phyloP scores from a whole-genome alignment of 139 green algal species.

The Asterochloris sp. region DNA sequence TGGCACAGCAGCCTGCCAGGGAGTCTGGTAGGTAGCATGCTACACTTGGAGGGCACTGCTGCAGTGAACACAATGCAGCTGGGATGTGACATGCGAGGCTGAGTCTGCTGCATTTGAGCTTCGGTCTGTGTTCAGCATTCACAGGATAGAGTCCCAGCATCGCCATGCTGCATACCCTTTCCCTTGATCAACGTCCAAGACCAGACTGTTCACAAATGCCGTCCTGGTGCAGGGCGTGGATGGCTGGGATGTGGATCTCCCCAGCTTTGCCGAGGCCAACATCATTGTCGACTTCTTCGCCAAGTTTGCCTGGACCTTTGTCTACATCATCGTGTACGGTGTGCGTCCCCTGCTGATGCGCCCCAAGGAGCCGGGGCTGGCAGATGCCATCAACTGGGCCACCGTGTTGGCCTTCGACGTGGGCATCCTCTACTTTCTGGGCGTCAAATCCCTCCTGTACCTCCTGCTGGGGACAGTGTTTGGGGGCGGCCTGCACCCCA shows the following conservation, averaged over 20 bases:
- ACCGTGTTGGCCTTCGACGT: slow-evolving; percentile 43
- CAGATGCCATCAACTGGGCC: slow-evolving; percentile 48
- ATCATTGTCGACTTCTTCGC: slow-evolving; percentile 23
- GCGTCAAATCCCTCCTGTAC: slow-evolving; percentile 55
- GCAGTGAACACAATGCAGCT: too few species aligned
- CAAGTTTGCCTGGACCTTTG: slow-evolving; percentile 42
- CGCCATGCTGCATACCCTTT: too few species aligned
- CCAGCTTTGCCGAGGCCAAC: slow-evolving; percentile 42
- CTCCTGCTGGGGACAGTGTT: slow-evolving; percentile 48
- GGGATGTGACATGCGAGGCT: too few species aligned
- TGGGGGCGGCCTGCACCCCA: slow-evolving; percentile 61
- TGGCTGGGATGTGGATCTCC: slow-evolving; percentile 62
- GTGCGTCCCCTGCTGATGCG: slow-evolving; percentile 56
- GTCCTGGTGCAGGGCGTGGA: slow-evolving; percentile 46
- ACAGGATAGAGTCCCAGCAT: too few species aligned
- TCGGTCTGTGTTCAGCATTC: too few species aligned
- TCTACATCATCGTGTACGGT: slow-evolving; percentile 67
- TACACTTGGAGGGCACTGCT: too few species aligned
- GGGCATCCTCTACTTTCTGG: slow-evolving; percentile 42
- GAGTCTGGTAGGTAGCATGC: too few species aligned
- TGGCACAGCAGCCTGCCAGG: too few species aligned
- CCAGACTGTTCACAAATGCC: too few species aligned
- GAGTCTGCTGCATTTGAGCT: too few species aligned
- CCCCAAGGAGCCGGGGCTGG: slow-evolving; percentile 43
- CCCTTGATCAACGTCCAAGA: too few species aligned